Evolutionary conservation across 169 alveolate genomes (phyloP).

Genomic region (Eimeria tenella): DNA sequence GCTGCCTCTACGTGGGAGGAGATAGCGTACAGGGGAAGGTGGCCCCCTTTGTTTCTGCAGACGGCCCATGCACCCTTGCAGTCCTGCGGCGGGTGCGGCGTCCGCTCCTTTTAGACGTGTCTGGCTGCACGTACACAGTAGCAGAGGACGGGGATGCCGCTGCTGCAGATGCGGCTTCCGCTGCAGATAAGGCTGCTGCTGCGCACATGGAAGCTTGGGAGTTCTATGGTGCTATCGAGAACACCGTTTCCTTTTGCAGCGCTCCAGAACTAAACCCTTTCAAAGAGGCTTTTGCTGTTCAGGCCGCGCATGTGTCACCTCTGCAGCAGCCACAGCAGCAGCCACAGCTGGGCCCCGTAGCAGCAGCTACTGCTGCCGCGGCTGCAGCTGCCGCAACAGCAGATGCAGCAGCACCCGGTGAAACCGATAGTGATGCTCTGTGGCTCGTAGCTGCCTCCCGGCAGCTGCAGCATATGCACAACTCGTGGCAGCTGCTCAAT

Average conservation of each 20-base stretch:
- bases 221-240: constrained; percentile 21
- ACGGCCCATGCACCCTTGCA: constrained; percentile 41
- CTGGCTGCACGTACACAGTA: constrained; percentile 51
- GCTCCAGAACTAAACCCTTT: constrained; percentile 12
- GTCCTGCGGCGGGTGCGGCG: constrained; percentile 69
- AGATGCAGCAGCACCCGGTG: constrained; percentile 14
- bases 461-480: constrained; percentile 61
- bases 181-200: background rate
- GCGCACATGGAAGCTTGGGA: constrained; percentile 51
- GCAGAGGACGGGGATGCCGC: background rate
- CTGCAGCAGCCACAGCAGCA: constrained; percentile 44
- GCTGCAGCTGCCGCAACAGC: constrained; percentile 27
- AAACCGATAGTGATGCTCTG: constrained; percentile 24
- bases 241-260: constrained; percentile 32
- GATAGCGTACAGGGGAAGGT: constrained; percentile 36
- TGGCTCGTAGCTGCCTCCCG: constrained; percentile 62
- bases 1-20: constrained; percentile 44
- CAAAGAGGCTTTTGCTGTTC: constrained; percentile 15
- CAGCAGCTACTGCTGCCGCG: background rate
- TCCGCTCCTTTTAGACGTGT: constrained; percentile 5
- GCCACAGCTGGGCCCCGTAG: background rate
- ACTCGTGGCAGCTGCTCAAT: constrained; percentile 53
- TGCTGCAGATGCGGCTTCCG: background rate
- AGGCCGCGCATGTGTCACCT: constrained; percentile 21
- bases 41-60: constrained; percentile 30